Conservation (phyloP, 768 basidiomycete species). For the Russula sp. region DNA sequence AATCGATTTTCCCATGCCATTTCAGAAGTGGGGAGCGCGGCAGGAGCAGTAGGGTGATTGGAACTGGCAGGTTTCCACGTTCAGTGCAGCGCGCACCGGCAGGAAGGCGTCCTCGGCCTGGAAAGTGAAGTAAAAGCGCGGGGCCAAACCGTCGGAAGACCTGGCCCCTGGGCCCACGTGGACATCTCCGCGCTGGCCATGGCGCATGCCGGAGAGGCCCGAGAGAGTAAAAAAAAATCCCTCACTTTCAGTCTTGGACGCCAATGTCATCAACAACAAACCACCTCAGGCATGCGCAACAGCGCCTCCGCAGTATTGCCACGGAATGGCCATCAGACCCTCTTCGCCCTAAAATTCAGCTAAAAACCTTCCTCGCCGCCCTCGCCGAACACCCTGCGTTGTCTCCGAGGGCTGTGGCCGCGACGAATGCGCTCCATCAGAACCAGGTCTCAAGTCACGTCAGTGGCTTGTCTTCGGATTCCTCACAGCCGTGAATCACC, state of each 20-base stretch:
- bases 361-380: slow-evolving; percentile 60
- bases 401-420: slow-evolving; percentile 56
- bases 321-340: slow-evolving; percentile 67
- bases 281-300: slow-evolving; percentile 44
- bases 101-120: background rate
- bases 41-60: background rate
- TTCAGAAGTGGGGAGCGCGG: background rate
- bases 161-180: background rate
- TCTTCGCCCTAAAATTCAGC: slow-evolving; percentile 73
- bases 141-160: background rate
- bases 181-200: background rate
- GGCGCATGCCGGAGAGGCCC: background rate
- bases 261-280: slow-evolving; percentile 35
- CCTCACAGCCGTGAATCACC: background rate
- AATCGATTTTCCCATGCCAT: slow-evolving; percentile 13
- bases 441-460: slow-evolving; percentile 62
- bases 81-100: background rate
- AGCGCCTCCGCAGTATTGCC: slow-evolving; percentile 52
- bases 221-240: background rate
- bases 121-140: background rate
- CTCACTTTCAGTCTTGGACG: background rate
- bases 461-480: slow-evolving; percentile 21
- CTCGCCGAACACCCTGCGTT: slow-evolving; percentile 68
- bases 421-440: slow-evolving; percentile 53
- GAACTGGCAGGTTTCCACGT: background rate